phyloP scores from a whole-genome alignment of 441 rosid genomes.

The Populus trichocarpa region DNA sequence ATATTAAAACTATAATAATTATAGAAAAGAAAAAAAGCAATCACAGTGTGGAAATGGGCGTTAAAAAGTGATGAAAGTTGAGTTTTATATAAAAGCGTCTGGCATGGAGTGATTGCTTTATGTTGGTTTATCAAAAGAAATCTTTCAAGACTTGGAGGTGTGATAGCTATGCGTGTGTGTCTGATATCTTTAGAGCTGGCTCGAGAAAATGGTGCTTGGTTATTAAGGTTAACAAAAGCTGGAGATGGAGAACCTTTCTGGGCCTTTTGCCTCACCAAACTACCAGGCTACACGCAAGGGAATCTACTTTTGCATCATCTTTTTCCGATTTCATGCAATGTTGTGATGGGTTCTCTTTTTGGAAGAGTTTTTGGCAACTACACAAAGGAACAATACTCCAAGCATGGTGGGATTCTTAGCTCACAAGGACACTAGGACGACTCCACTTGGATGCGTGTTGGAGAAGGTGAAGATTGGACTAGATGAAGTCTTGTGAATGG shows the following conservation, averaged over 20 bases:
- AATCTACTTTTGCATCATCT: slow-evolving; percentile 6
- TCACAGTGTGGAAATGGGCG: no score
- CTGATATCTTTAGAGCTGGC: slow-evolving; percentile 17
- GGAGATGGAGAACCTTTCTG: neutral
- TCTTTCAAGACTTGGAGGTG: neutral
- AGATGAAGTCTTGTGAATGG: no score
- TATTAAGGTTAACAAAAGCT: neutral
- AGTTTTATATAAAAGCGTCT: neutral
- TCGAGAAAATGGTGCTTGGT: slow-evolving; percentile 6
- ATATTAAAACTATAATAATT: no score
- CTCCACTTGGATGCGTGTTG: no score
- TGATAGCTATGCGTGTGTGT: no score
- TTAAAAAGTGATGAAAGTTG: neutral
- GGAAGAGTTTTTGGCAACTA: neutral
- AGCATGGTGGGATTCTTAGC: no score
- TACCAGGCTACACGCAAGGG: slow-evolving; percentile 14
- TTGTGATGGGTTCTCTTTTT: neutral
- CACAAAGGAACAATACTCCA: no score
- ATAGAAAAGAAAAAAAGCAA: neutral
- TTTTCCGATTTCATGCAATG: neutral
- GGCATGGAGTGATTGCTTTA: no score
- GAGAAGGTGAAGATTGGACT: no score
- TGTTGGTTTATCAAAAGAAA: neutral
- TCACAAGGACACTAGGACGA: no score
- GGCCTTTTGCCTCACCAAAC: slow-evolving; percentile 15